Evolutionary conservation across 2,329 filamentous ascomycete species (phyloP).

Genomic region (Aspergillus sp.): DNA sequence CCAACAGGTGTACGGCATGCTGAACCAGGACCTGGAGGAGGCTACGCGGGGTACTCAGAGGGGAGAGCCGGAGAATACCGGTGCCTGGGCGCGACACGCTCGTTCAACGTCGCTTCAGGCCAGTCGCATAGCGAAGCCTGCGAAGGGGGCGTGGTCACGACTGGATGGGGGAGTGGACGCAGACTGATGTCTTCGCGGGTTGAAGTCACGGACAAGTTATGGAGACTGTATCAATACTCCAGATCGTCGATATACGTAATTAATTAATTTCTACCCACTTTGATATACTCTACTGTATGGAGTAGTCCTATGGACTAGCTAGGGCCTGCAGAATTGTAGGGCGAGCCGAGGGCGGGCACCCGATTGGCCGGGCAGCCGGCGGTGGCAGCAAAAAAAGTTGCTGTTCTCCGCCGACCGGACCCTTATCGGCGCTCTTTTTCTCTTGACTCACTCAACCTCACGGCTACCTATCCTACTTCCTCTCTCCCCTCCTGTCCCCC

Average conservation of each 20-base stretch:
- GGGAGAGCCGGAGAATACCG: conserved; percentile 11
- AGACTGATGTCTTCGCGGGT: too few species aligned
- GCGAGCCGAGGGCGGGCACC: neutral
- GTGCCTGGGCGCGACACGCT: conserved; percentile 25
- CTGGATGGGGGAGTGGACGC: conserved; percentile 27
- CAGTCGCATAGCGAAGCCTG: conserved; percentile 14
- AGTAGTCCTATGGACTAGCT: too few species aligned
- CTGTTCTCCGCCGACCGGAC: conserved; percentile 20
- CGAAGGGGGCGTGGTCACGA: conserved; percentile 28
- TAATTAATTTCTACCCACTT: too few species aligned
- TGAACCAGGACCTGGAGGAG: conserved; percentile 27
- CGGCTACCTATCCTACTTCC: conserved; percentile 5
- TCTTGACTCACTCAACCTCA: conserved; percentile 26
- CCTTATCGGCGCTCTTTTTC: conserved; percentile 16
- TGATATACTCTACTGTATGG: too few species aligned
- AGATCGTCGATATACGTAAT: too few species aligned
- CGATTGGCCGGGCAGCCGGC: conserved; percentile 6
- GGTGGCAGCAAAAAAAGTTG: conserved; percentile 2
- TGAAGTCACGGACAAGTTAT: too few species aligned
- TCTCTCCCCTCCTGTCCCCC: conserved; percentile 7
- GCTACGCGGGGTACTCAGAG: conserved; percentile 9
- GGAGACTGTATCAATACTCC: too few species aligned
- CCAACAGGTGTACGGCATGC: conserved; percentile 21
- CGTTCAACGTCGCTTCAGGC: conserved; percentile 10
- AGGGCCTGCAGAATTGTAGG: too few species aligned